Evolutionary conservation across 805 yeast genomes (phyloP).

Genomic region (Kockiozyma suomiensis): DNA sequence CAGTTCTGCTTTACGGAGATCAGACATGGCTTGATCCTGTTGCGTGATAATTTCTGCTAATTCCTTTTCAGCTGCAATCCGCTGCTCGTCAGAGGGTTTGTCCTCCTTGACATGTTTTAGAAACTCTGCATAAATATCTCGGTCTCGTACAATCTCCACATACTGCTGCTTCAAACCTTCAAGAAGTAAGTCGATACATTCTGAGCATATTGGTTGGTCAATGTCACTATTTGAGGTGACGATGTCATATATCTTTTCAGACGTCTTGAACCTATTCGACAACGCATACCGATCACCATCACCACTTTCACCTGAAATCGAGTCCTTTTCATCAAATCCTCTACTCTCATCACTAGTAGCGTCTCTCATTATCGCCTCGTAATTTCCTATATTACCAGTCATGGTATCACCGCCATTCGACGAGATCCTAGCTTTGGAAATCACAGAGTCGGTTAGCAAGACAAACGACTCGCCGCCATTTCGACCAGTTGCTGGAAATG

Average conservation of each 20-base stretch:
- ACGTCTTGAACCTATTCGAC: slow-evolving; percentile 15
- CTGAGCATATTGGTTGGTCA: slow-evolving; percentile 85
- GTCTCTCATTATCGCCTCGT: slow-evolving; percentile 20
- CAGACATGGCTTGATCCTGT: slow-evolving; percentile 41
- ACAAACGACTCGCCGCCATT: slow-evolving; percentile 6
- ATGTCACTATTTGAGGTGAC: slow-evolving; percentile 72
- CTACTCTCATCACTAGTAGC: background rate
- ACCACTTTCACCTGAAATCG: background rate
- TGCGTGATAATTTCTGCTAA: slow-evolving; percentile 50
- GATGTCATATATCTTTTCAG: slow-evolving; percentile 46
- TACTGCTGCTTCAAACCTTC: slow-evolving; percentile 68
- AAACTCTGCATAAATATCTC: slow-evolving; percentile 75
- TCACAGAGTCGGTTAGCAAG: slow-evolving; percentile 10
- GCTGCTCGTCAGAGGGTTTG: slow-evolving; percentile 48
- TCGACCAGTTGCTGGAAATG: background rate
- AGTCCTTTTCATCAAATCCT: background rate
- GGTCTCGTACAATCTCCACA: slow-evolving; percentile 72
- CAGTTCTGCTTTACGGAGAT: slow-evolving; percentile 44
- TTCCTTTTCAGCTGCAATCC: slow-evolving; percentile 52
- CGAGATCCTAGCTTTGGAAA: slow-evolving; percentile 12
- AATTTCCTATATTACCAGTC: slow-evolving; percentile 8
- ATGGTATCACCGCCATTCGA: background rate
- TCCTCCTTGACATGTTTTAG: slow-evolving; percentile 60
- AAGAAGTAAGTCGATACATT: slow-evolving; percentile 71
- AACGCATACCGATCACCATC: slow-evolving; percentile 15